Conservation (phyloP, 129 eudicot species). For the Pseudognaphalium luteoalbum region DNA sequence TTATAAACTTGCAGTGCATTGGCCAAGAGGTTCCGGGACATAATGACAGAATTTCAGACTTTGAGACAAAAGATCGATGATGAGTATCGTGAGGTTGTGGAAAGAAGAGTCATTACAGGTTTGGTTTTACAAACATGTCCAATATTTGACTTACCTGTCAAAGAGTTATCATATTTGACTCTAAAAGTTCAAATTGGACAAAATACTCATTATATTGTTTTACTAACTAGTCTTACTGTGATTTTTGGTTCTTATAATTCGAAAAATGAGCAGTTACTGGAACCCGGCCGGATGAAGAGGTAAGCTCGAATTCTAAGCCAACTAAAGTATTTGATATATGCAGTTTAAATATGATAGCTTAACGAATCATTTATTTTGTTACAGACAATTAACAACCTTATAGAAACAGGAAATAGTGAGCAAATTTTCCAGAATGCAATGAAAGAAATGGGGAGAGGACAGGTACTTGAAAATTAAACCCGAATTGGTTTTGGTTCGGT, state of each 20-base stretch:
- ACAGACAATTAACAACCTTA: constrained; percentile 86
- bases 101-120: constrained; percentile 97
- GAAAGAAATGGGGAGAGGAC: constrained; percentile 87
- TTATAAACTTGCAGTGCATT: constrained; percentile 49
- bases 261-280: constrained; percentile 63
- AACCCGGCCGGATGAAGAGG: constrained; percentile 87
- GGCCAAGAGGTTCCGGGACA: constrained; percentile 83
- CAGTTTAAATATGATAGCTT: background rate
- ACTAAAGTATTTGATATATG: background rate
- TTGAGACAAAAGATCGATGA: constrained; percentile 85
- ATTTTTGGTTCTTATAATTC: constrained; percentile 7
- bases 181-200: background rate
- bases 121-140: constrained; percentile 15
- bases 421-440: constrained; percentile 92
- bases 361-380: background rate
- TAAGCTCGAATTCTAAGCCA: constrained; percentile 28
- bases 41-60: constrained; percentile 89
- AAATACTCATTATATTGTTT: background rate
- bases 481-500: background rate
- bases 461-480: constrained; percentile 37
- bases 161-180: background rate
- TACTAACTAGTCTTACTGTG: background rate
- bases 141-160: constrained; percentile 14
- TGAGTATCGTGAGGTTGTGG: constrained; percentile 97
- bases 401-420: constrained; percentile 96